Percentiles rank a stretch among this genome's conserved stretches.
Conservation (phyloP, 2,329 filamentous ascomycete species). For the Lachnellula cervina region DNA sequence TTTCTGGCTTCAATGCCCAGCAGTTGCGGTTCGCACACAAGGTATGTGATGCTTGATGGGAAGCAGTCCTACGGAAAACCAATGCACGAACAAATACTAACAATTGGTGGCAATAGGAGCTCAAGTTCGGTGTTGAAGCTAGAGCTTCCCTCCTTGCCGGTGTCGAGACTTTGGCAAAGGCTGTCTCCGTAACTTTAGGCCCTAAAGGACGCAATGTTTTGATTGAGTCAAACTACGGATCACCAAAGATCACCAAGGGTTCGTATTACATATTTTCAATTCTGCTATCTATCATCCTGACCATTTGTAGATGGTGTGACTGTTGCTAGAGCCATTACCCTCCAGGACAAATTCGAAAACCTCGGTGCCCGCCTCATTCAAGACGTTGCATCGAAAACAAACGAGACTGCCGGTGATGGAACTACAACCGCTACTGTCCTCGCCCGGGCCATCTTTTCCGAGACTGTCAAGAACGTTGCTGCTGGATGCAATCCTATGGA, state of each 20-base stretch:
- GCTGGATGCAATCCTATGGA: constrained; percentile 99
- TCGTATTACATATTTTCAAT: constrained; percentile 31
- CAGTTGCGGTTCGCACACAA: constrained; percentile 97
- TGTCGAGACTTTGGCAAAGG: constrained; percentile 94
- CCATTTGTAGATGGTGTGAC: constrained; percentile 69
- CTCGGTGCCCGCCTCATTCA: constrained; percentile 93
- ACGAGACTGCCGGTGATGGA: constrained; percentile 97
- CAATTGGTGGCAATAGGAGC: constrained; percentile 55
- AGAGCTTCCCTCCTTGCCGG: constrained; percentile 84
- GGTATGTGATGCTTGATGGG: constrained; percentile 47
- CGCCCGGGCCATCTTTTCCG: constrained; percentile 96
- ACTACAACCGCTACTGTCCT: constrained; percentile 97
- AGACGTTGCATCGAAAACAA: constrained; percentile 98
- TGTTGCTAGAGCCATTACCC: constrained; percentile 80
- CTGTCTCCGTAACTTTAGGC: constrained; percentile 91
- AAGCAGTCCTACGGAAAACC: not conserved
- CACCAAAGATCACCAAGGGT: constrained; percentile 99
- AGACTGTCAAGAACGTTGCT: constrained; percentile 99
- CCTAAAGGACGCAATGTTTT: constrained; percentile 98
- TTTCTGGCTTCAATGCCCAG: constrained; percentile 63
- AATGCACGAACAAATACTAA: constrained; percentile 6
- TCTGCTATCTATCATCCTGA: constrained; percentile 5
- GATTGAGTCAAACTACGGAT: constrained; percentile 97
- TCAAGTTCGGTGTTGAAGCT: constrained; percentile 96
- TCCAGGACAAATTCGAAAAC: constrained; percentile 99